Evolutionary conservation across 2,329 filamentous ascomycete genomes (phyloP).

Genomic region (Emericellopsis atlantica): DNA sequence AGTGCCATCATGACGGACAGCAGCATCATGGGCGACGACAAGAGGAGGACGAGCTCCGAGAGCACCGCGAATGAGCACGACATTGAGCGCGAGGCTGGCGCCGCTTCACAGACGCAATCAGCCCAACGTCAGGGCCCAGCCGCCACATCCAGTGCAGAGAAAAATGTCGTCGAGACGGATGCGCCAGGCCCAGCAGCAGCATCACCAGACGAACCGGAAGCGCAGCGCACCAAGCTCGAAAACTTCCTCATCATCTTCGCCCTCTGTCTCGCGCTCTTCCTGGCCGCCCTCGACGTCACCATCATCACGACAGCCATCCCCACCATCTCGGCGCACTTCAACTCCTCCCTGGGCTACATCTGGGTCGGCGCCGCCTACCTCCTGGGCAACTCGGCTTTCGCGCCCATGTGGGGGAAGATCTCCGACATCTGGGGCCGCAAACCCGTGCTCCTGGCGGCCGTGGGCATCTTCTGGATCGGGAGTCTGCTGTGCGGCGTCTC

Average conservation of each 20-base stretch:
- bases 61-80: neutral
- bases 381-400: slow-evolving; percentile 53
- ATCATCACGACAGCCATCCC: slow-evolving; percentile 57
- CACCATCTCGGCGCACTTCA: slow-evolving; percentile 49
- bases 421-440: slow-evolving; percentile 48
- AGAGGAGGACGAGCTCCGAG: neutral
- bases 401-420: slow-evolving; percentile 57
- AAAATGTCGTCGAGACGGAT: neutral
- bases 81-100: neutral
- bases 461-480: slow-evolving; percentile 39
- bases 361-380: slow-evolving; percentile 70
- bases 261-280: slow-evolving; percentile 32
- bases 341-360: slow-evolving; percentile 57
- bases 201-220: neutral
- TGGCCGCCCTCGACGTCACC: slow-evolving; percentile 44
- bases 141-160: neutral
- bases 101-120: neutral
- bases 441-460: slow-evolving; percentile 36
- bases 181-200: neutral
- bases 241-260: slow-evolving; percentile 26
- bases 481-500: slow-evolving; percentile 40
- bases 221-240: slow-evolving; percentile 20
- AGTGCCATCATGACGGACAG: too few relatives aligned
- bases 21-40: neutral
- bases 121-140: neutral